Conservation (phyloP, 495 filamentous ascomycete species). For the Trichocladium antarcticum region DNA sequence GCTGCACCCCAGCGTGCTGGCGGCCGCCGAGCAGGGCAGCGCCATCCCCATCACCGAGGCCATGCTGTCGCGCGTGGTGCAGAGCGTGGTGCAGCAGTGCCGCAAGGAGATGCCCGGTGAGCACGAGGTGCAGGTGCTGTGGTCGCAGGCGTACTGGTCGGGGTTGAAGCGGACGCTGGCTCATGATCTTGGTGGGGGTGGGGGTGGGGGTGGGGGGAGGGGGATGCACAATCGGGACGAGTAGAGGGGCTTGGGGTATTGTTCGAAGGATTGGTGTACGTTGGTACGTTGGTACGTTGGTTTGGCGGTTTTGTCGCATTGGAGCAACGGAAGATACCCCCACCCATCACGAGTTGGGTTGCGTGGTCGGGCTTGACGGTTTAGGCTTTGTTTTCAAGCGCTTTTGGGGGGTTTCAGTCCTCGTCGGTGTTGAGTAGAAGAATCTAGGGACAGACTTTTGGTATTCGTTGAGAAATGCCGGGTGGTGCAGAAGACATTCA, state of each 20-base stretch:
- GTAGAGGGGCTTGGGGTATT: not conserved
- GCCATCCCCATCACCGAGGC: conserved; percentile 65
- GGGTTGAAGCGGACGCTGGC: conserved; percentile 40
- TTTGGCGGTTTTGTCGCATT: too few species aligned
- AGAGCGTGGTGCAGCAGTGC: conserved; percentile 57
- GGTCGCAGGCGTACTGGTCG: conserved; percentile 49
- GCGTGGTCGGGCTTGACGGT: not conserved
- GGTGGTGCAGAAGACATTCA: too few species aligned
- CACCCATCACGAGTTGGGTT: too few species aligned
- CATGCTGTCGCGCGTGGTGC: conserved; percentile 61
- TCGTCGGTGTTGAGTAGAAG: too few species aligned
- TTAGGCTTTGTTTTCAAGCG: not conserved
- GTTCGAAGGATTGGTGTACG: not conserved
- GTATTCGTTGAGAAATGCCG: too few species aligned
- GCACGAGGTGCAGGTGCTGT: conserved; percentile 52
- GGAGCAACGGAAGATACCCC: not conserved
- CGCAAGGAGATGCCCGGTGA: conserved; percentile 57
- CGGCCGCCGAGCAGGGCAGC: conserved; percentile 35
- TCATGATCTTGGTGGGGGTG: not conserved
- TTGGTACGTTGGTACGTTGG: not conserved
- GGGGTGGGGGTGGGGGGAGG: not conserved
- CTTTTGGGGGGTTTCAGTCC: too few species aligned
- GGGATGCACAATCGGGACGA: not conserved
- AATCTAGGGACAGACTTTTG: too few species aligned
- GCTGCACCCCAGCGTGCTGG: conserved; percentile 32